These are phyloP conservation scores for Cyclotella atomus DNA, from an alignment of 108 stramenopile genomes.

Conservation along the genomic window DNA sequence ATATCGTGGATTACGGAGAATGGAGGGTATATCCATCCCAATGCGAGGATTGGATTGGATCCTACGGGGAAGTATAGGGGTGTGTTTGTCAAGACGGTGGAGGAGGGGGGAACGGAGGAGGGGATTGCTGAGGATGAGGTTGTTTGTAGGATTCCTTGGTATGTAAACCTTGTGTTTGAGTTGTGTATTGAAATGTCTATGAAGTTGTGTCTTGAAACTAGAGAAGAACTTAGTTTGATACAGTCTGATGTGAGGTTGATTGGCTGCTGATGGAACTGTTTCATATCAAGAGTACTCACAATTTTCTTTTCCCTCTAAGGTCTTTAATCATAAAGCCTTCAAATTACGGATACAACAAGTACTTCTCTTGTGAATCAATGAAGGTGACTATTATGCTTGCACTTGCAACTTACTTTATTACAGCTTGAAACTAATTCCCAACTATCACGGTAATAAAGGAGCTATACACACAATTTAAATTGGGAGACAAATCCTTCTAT, in stretches of 20 bases:
- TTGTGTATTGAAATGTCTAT: background rate
- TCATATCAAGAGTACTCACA: background rate
- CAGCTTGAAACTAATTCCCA: background rate
- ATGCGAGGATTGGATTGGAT: slow-evolving; percentile 50
- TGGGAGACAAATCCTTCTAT: slow-evolving; percentile 61
- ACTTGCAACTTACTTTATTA: background rate
- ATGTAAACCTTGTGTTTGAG: background rate
- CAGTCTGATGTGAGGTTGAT: background rate
- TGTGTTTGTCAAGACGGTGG: slow-evolving; percentile 42
- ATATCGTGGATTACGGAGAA: slow-evolving; percentile 47
- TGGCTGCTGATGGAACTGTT: background rate
- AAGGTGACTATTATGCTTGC: background rate
- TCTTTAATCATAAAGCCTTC: slow-evolving; percentile 45
- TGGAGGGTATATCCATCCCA: slow-evolving; percentile 44
- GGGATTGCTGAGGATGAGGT: slow-evolving; percentile 46
- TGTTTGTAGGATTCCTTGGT: slow-evolving; percentile 48
- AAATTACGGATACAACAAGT: slow-evolving; percentile 12
- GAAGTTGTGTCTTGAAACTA: too few relatives aligned
- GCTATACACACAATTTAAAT: slow-evolving; percentile 35
- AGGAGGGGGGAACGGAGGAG: slow-evolving; percentile 13
- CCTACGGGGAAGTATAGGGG: slow-evolving; percentile 46
- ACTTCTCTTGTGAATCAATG: slow-evolving; percentile 31
- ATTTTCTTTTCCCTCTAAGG: slow-evolving; percentile 1
- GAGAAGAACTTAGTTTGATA: too few relatives aligned
- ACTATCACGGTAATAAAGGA: background rate